A percentile compares a stretch with the other conserved stretches of the same genome.
phyloP scores from a whole-genome alignment of 805 yeast genomes.

The Saturnispora saitoi region DNA sequence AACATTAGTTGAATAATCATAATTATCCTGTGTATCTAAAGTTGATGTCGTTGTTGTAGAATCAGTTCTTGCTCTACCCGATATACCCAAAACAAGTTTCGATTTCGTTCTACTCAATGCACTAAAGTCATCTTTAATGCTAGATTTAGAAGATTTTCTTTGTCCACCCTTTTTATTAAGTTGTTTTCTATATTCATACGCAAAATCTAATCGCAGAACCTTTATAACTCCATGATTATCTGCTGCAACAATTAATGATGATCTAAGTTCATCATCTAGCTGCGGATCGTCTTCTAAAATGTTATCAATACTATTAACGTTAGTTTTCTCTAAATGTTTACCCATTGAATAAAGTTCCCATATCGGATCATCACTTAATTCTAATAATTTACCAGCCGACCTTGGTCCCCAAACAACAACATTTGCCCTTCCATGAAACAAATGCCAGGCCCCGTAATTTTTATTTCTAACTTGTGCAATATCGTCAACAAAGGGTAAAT shows the following conservation, averaged over 20 bases:
- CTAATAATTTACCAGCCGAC: constrained; percentile 52
- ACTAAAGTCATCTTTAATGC: background rate
- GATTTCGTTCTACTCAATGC: background rate
- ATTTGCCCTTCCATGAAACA: constrained; percentile 67
- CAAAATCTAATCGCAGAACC: constrained; percentile 74
- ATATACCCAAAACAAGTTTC: background rate
- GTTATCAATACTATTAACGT: background rate
- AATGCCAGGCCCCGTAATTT: constrained; percentile 64
- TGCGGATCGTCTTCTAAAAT: constrained; percentile 5
- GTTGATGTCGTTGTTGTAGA: constrained; percentile 1
- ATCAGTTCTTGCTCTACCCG: constrained; percentile 1
- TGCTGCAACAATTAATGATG: constrained; percentile 59
- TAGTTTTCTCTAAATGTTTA: constrained; percentile 7
- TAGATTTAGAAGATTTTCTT: background rate
- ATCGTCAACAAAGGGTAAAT: constrained; percentile 18
- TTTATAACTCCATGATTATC: constrained; percentile 68
- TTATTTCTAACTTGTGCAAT: constrained; percentile 40
- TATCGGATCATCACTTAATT: constrained; percentile 70
- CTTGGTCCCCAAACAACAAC: constrained; percentile 73
- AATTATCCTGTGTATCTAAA: background rate
- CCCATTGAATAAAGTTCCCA: constrained; percentile 6
- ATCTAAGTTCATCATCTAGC: constrained; percentile 29
- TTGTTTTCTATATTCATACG: constrained; percentile 36
- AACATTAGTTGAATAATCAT: background rate
- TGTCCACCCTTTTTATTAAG: constrained; percentile 4